These are phyloP conservation scores for Diplodia seriata DNA, from an alignment of 2,329 filamentous ascomycete species.

Conservation along the genomic window DNA sequence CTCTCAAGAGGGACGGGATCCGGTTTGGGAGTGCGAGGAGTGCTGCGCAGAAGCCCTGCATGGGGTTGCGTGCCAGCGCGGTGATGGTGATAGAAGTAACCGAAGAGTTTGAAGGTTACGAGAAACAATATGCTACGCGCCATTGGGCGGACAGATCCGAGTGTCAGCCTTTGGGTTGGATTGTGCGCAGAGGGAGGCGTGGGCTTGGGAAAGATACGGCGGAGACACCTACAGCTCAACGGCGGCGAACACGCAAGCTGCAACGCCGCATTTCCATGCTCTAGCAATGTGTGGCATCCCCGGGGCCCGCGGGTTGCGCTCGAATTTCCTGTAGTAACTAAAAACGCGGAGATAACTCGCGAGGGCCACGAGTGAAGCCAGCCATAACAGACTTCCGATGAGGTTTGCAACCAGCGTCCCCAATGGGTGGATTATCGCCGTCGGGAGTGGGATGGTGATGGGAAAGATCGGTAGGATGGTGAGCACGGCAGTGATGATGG, in stretches of 20 bases:
- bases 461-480: conserved; percentile 38
- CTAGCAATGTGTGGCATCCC: not conserved
- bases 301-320: not conserved
- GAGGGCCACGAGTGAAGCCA: conserved; percentile 37
- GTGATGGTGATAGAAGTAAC: conserved; percentile 39
- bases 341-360: conserved; percentile 38
- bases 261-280: conserved; percentile 36
- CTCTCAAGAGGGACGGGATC: conserved; percentile 11
- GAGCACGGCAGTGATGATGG: conserved; percentile 36
- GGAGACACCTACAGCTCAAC: conserved; percentile 37
- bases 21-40: not conserved
- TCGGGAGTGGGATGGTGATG: conserved; percentile 18
- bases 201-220: conserved; percentile 5
- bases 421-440: conserved; percentile 22
- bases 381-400: conserved; percentile 37
- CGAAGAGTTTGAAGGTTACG: conserved; percentile 36
- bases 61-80: conserved; percentile 19
- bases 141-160: not conserved
- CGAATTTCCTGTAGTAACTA: conserved; percentile 14
- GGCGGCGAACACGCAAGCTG: conserved; percentile 36
- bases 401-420: conserved; percentile 35
- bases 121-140: conserved; percentile 37
- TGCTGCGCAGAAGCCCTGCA: not conserved
- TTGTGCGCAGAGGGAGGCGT: not conserved
- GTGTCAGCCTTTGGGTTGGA: not conserved